A percentile compares a stretch with the other conserved stretches of the same genome.
Conservation (phyloP, 768 basidiomycete genomes). For the Macrolepiota albuminosa region DNA sequence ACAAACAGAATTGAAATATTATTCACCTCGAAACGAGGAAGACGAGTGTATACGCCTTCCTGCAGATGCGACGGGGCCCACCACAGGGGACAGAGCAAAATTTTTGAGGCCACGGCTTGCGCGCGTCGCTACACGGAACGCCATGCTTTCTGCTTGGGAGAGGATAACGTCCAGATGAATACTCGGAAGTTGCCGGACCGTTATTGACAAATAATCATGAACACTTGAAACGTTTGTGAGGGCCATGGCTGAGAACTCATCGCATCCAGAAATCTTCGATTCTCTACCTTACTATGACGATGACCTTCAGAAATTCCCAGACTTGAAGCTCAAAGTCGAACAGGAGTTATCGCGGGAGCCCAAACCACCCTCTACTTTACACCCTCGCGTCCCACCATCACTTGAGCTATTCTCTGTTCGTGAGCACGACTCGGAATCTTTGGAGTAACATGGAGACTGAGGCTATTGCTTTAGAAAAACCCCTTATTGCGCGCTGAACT, state of each 20-base stretch:
- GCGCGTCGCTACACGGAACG: slow-evolving; percentile 39
- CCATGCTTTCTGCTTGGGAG: slow-evolving; percentile 27
- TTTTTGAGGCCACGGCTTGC: slow-evolving; percentile 39
- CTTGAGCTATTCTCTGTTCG: slow-evolving; percentile 66
- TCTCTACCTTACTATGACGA: slow-evolving; percentile 95
- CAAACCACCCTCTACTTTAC: slow-evolving; percentile 53
- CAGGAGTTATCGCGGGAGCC: slow-evolving; percentile 70
- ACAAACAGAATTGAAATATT: neutral
- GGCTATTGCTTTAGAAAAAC: slow-evolving; percentile 42
- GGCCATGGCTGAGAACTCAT: slow-evolving; percentile 20
- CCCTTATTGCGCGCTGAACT: slow-evolving; percentile 71
- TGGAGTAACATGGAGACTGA: slow-evolving; percentile 5
- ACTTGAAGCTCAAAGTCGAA: slow-evolving; percentile 71
- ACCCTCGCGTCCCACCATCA: slow-evolving; percentile 67
- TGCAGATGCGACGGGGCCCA: slow-evolving; percentile 19
- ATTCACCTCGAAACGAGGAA: slow-evolving; percentile 42
- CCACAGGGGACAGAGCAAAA: slow-evolving; percentile 29
- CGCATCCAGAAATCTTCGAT: slow-evolving; percentile 54
- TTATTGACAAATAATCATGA: neutral
- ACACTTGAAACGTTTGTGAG: neutral
- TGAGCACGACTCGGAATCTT: slow-evolving; percentile 26
- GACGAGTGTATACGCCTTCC: slow-evolving; percentile 46
- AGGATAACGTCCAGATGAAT: slow-evolving; percentile 4
- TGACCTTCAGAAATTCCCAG: slow-evolving; percentile 74
- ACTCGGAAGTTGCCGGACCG: slow-evolving; percentile 19